Percentiles rank a stretch among this genome's conserved stretches.
Conservation (phyloP, 1,284 basidiomycete species). For the Ceratobasidium papillatum region DNA sequence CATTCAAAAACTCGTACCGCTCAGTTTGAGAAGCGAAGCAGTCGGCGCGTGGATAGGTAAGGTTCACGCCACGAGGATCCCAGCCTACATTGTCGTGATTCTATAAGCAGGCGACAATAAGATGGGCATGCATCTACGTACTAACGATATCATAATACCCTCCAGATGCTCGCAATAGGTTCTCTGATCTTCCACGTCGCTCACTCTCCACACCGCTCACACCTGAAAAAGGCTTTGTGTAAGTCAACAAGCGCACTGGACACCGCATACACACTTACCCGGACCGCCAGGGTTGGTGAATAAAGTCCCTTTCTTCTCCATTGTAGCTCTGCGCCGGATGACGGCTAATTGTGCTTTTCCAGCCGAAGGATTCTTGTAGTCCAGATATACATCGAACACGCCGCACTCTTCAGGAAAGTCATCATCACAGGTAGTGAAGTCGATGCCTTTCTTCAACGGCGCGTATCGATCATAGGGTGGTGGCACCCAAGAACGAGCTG, state of each 20-base stretch:
- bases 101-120: not conserved
- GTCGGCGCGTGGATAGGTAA: not conserved
- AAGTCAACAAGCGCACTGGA: not conserved
- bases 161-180: too few species aligned
- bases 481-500: too few species aligned
- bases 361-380: constrained; percentile 16
- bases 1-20: constrained; percentile 10
- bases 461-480: not conserved
- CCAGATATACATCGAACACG: constrained; percentile 33
- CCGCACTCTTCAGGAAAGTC: not conserved
- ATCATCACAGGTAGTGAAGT: not conserved
- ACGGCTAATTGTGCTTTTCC: constrained; percentile 33
- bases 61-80: constrained; percentile 35
- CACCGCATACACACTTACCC: not conserved
- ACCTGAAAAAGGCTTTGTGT: too few species aligned
- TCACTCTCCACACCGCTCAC: not conserved
- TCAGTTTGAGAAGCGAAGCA: constrained; percentile 24
- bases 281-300: constrained; percentile 40
- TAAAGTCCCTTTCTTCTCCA: constrained; percentile 2
- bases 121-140: not conserved
- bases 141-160: constrained; percentile 25
- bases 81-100: constrained; percentile 1
- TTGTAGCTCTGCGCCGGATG: not conserved
- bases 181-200: too few species aligned
- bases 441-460: not conserved